Base-by-base conservation (phyloP, 768 basidiomycete species). In the Boletus bicolor region DNA sequence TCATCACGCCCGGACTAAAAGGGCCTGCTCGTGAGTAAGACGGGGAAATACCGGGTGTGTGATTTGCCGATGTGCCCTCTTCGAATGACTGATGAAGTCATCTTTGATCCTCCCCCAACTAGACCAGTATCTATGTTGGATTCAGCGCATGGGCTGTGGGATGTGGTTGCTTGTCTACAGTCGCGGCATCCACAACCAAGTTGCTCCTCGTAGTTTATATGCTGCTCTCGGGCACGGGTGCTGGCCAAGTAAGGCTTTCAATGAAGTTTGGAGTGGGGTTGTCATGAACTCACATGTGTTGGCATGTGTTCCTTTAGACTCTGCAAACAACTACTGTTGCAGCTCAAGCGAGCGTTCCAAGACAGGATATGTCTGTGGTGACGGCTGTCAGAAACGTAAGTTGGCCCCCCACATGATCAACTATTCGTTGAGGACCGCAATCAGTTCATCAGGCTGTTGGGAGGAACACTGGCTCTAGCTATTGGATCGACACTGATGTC, bases 341-440 rank as follows among this genome's bases (percentile, higher is more conserved):
- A 0, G 84, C 82, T 7, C 89, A 91, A 65, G 87, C 87, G 0
- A 84, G 85, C 26, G 89, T 91, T 0, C 69, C 81, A 0, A 72
- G 88, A 38, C 76, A 76, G 39, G 88, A 91, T 57, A 89, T 91
- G 87, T 85, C 86, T 1, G 85, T 87, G 9, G 87, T 89, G 0
- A 90, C 88, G 0, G 83, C 82, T 0, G 79, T 83, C 53, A 77
- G 85, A 47, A 86, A 86, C 64, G 83, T 83, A 52, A 36, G 77
- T 59, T 12, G 11, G 19, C 7, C 32, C 3, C 42, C 19, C 24
- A 17, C 50, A 17, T 61, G 53, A 42, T 11, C 39, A 5, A 45
- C n/a, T 6, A 7, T 44, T 52, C 11, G 7, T 44, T 60, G 39
- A 60, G 7, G 39, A n/a, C 43, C 8, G 36, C 34, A 6, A 54